Base-by-base conservation (phyloP, 192 early-diverging fungal species). In the Coemansia sp. region DNA sequence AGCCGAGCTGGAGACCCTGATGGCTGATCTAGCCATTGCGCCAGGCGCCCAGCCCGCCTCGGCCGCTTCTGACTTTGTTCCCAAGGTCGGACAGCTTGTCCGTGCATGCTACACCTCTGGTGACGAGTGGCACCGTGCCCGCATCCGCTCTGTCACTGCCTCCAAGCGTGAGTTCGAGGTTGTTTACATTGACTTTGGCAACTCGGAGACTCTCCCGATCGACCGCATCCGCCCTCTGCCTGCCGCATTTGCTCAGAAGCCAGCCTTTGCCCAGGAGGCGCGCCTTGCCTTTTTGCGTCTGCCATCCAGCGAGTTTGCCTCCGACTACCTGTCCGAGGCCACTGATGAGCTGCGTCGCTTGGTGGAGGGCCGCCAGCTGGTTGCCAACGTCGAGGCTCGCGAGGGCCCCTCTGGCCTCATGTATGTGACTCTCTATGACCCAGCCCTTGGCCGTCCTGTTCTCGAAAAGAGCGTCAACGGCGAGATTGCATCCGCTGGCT, bases 141-240 rank as follows among this genome's bases (percentile, higher is more conserved):
- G 85, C 51, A 79, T 99, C 14, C 70, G 78, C 29, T 81, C 81
- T 44, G 68, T 80, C 13, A 62, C 86, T 28, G 54, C 81, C 2
- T 86, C 80, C 10, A 60, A 65, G 39, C 65, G 71, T 50, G 50
- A 53, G 28, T 85, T 78, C 44, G 77, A 88, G 29, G 87, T 99
- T 2, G 51, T 83, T 5, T 99, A 95, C 65, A 69, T 96, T 37
- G 96, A 99, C 77, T 97, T 91, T 77, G 96, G 96, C 39, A 99
- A 99, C 74, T 81, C 85, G 3, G 94, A 99, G 58, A 73, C 79
- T 3, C 46, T 99, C 23, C 72, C 86, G 3, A 48, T 78, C 22
- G 79, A 83, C 26, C 83, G 87, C 7, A 45, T 94, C 23, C 85
- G 89, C 17, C 81, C 90, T 2, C 72, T 99, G 28, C 80, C 88